Evolutionary conservation across 495 filamentous ascomycete genomes (phyloP), one percentile per base, ranked within the genome.

Genomic region (Penicillium simplicissimum): DNA sequence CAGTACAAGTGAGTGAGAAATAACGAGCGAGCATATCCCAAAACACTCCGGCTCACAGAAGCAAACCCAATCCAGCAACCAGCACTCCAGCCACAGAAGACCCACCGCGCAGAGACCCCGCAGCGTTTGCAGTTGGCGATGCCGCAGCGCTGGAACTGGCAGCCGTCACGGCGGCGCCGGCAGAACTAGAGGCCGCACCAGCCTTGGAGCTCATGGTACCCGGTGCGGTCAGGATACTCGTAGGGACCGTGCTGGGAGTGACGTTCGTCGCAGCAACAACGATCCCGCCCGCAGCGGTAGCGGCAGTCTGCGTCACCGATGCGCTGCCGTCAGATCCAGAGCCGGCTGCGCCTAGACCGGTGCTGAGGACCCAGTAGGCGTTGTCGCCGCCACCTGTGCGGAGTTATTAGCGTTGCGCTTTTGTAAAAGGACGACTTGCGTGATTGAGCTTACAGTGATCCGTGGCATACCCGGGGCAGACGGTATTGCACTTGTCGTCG

Each of bases 331-430:
- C 36, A 14, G 63, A 65, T 49, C 54, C 40, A 36, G 56, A 54
- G 47, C 21, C 19, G 11, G 11, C 58, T 35, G 43, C 9, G 23
- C 58, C 57, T 17, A 59, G 40, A 21, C 45, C 36, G 6, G 51
- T 54, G 37, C 49, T 58, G 45, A 66, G 62, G 55, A 80, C 59
- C 1, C 61, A 73, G 64, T 66, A 81, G 57, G 67, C 51, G 33
- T 64, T 53, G 11, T 58, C 10, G 35, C 77, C 76, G 43, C 78
- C 78, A 55, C 78, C 78, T 81, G 38, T 33, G 8, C 23, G 35
- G n/a, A 54, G 0, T 7, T 28, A 55, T 57, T 36, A 53, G 59
- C 56, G 40, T 62, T 21, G 25, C 21, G 56, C 49, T 34, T 34
- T 62, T 21, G 25, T 31, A 11, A 8, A 10, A 37, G 21, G 19